phyloP scores from a whole-genome alignment of 2,329 filamentous ascomycete genomes.

The Alternaria gansuensis region DNA sequence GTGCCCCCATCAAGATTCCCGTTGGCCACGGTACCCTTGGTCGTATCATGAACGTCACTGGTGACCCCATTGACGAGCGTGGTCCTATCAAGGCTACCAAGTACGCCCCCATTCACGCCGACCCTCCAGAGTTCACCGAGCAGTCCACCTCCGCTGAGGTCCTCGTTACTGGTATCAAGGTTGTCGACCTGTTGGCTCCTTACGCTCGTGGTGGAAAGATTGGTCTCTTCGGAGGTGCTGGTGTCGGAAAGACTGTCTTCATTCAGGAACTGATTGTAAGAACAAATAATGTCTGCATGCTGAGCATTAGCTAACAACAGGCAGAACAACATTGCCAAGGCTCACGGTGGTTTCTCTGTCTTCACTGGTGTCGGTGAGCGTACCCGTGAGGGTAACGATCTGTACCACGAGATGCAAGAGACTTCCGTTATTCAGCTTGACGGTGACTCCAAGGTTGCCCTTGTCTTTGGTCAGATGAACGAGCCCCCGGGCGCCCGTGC shows the following conservation, averaged over 20 bases:
- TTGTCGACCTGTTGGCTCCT: slow-evolving; percentile 97
- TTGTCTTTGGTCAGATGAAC: slow-evolving; percentile 99
- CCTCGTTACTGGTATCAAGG: slow-evolving; percentile 99
- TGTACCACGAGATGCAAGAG: slow-evolving; percentile 99
- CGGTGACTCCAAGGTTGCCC: slow-evolving; percentile 98
- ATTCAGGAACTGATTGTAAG: slow-evolving; percentile 98
- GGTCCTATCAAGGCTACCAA: slow-evolving; percentile 95
- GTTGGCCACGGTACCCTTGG: slow-evolving; percentile 93
- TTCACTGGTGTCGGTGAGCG: slow-evolving; percentile 99
- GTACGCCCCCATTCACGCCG: slow-evolving; percentile 89
- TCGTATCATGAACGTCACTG: slow-evolving; percentile 99
- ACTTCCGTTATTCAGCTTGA: slow-evolving; percentile 99
- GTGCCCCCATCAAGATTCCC: slow-evolving; percentile 93
- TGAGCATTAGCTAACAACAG: slow-evolving; percentile 35
- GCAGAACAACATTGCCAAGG: slow-evolving; percentile 99
- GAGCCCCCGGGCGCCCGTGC: slow-evolving; percentile 99
- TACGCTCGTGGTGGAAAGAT: slow-evolving; percentile 99
- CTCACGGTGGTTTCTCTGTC: slow-evolving; percentile 99
- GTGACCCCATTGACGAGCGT: slow-evolving; percentile 99
- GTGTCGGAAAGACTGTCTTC: slow-evolving; percentile 99
- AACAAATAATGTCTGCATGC: neutral
- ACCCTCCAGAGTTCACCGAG: slow-evolving; percentile 89
- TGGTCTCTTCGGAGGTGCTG: slow-evolving; percentile 99
- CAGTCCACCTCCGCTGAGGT: slow-evolving; percentile 97
- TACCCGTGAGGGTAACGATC: slow-evolving; percentile 99